Evolutionary conservation across 2,329 filamentous ascomycete genomes (phyloP).

Genomic region (Cercospora janseana): DNA sequence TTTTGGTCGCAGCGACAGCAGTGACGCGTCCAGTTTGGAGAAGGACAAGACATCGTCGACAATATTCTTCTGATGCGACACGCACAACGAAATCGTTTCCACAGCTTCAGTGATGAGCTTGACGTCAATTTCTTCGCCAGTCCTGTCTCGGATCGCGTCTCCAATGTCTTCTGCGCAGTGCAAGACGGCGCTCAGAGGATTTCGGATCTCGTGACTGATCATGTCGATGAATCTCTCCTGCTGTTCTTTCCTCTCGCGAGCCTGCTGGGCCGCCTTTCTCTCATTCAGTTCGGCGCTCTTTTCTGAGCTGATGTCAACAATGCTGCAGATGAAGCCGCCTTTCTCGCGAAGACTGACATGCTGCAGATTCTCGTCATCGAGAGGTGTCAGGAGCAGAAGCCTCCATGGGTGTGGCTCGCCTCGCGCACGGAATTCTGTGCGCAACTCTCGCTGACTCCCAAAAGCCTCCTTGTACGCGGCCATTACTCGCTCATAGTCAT

Average conservation of each 20-base stretch:
- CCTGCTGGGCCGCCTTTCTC: slow-evolving; percentile 44
- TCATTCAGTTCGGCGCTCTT: slow-evolving; percentile 46
- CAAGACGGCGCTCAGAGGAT: slow-evolving; percentile 40
- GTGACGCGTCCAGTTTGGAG: slow-evolving; percentile 37
- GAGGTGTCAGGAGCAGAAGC: slow-evolving; percentile 44
- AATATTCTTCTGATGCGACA: slow-evolving; percentile 45
- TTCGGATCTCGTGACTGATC: slow-evolving; percentile 43
- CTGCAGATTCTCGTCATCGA: slow-evolving; percentile 41
- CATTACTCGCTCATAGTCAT: slow-evolving; percentile 49
- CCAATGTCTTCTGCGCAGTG: slow-evolving; percentile 47
- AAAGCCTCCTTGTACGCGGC: slow-evolving; percentile 46
- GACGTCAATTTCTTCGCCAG: slow-evolving; percentile 23
- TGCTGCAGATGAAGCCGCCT: slow-evolving; percentile 48
- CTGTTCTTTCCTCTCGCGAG: slow-evolving; percentile 46
- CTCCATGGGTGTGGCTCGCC: slow-evolving; percentile 40
- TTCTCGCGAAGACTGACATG: slow-evolving; percentile 36
- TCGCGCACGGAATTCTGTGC: slow-evolving; percentile 45
- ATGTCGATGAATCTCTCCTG: slow-evolving; percentile 50
- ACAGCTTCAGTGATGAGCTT: slow-evolving; percentile 31
- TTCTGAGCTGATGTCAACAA: slow-evolving; percentile 49
- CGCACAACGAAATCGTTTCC: slow-evolving; percentile 44
- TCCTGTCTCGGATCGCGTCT: slow-evolving; percentile 27
- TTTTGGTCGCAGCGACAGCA: slow-evolving; percentile 34
- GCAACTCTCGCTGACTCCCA: slow-evolving; percentile 38
- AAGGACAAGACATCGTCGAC: slow-evolving; percentile 43